Base-by-base conservation (phyloP, 768 basidiomycete genomes). In the Hericium erinaceus region DNA sequence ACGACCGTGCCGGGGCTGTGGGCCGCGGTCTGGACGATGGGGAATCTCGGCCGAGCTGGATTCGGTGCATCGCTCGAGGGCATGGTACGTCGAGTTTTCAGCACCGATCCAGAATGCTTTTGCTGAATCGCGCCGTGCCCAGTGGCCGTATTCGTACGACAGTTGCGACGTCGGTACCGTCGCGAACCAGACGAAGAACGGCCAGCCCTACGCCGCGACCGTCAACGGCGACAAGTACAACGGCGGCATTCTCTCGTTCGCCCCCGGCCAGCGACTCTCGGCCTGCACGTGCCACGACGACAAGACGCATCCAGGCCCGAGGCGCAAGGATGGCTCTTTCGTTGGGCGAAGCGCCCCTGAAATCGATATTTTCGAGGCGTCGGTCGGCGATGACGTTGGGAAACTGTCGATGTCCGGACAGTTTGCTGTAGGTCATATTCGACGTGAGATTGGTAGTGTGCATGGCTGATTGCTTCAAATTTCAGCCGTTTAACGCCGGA, bases 51-150 rank as follows among this genome's bases (percentile, higher is more conserved):
- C 51, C 79, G 93, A 48, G 92, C 89, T 16, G 91, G 93, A 28
- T 95, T 89, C 70, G 93, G 93, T 59, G 93, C 90, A 52, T 78
- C 82, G 58, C 76, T 91, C 3, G 91, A 95, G 54, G 92, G 93
- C 57, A 78, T 85, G 77, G 85, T 87, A 67, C 20, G 82, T 58
- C 61, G 56, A 55, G 50, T 1, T 39, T n/a, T 57, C 60, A 46
- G 55, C 41, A 13, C 33, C 38, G 28, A 54, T 52, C 51, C 20
- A 44, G 41, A 12, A 12, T 37, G 49, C 4, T 18, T 48, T 22
- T 38, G 52, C 39, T 57, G 64, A 56, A 37, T 13, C 51, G 37
- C 26, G 5, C 20, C 12, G n/a, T 46, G 9, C 20, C 46, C 38
- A 84, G 84, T 87, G 86, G 89, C 89, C 89, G 1, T 91, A 90